Conservation (phyloP, 345 rosid genomes). For the Eucalyptus microcorys region DNA sequence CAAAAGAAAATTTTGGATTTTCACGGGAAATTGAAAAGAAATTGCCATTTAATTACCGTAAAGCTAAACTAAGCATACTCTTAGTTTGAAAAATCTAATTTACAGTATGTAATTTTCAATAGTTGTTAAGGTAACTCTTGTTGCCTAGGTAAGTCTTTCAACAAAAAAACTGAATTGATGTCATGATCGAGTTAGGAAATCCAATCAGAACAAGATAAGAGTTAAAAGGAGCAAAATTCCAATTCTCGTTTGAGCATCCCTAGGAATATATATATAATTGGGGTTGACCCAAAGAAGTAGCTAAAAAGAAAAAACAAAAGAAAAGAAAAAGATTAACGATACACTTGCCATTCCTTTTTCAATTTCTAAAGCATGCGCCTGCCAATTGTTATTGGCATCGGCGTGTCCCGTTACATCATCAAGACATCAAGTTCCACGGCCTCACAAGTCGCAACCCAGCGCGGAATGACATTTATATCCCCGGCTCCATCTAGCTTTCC, state of each 20-base stretch:
- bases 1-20: neutral
- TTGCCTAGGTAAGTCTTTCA: neutral
- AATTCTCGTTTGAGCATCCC: neutral
- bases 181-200: neutral
- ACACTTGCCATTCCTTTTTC: neutral
- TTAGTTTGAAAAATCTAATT: neutral
- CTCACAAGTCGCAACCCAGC: neutral
- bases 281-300: neutral
- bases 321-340: neutral
- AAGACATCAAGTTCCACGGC: neutral
- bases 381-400: neutral
- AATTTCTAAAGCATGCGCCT: neutral
- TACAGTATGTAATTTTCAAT: neutral
- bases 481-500: neutral
- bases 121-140: neutral
- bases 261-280: neutral
- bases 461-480: neutral
- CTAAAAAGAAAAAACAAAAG: neutral
- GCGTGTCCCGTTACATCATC: neutral
- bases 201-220: neutral
- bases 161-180: neutral
- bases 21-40: neutral
- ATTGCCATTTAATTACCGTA: neutral
- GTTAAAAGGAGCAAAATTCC: neutral
- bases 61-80: neutral